These are phyloP conservation scores for Microbotryum intermedium DNA, from an alignment of 1,284 basidiomycete species.

Conservation along the genomic window DNA sequence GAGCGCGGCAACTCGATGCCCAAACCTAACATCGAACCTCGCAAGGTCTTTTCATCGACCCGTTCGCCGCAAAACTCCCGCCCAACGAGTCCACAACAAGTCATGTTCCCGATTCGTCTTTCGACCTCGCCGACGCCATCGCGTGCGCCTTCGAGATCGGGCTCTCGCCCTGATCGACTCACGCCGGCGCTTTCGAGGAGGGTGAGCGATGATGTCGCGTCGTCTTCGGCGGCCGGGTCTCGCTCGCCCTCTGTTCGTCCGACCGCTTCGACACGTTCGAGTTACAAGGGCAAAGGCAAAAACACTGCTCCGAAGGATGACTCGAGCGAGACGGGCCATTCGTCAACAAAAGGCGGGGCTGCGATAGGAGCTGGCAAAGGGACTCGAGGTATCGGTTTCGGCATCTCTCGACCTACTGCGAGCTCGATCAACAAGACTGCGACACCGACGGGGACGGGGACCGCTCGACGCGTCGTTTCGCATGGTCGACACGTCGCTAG, in stretches of 20 bases:
- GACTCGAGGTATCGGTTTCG: background rate
- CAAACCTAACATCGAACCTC: too few relatives aligned
- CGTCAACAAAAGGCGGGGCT: background rate
- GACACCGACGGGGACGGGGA: too few relatives aligned
- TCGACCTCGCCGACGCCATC: conserved; percentile 4
- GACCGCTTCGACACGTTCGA: conserved; percentile 13
- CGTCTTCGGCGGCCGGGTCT: background rate
- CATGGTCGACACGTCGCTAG: conserved; percentile 43
- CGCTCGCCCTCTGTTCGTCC: conserved; percentile 5
- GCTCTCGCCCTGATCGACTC: background rate
- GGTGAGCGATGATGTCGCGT: background rate
- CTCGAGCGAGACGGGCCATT: conserved; percentile 3
- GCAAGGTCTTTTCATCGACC: too few relatives aligned
- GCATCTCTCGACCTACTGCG: conserved; percentile 12
- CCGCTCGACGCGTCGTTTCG: conserved; percentile 11
- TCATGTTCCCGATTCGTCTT: background rate
- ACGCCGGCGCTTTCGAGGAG: background rate
- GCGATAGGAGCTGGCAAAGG: background rate
- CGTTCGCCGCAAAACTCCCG: background rate
- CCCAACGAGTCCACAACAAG: too few relatives aligned
- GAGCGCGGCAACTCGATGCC: background rate
- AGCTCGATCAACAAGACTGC: conserved; percentile 17
- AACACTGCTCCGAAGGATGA: background rate
- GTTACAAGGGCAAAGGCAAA: conserved; percentile 7
- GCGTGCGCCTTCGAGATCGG: background rate